Evolutionary conservation across 192 early-diverging fungal genomes (phyloP).

Genomic region (Coemansia sp.): DNA sequence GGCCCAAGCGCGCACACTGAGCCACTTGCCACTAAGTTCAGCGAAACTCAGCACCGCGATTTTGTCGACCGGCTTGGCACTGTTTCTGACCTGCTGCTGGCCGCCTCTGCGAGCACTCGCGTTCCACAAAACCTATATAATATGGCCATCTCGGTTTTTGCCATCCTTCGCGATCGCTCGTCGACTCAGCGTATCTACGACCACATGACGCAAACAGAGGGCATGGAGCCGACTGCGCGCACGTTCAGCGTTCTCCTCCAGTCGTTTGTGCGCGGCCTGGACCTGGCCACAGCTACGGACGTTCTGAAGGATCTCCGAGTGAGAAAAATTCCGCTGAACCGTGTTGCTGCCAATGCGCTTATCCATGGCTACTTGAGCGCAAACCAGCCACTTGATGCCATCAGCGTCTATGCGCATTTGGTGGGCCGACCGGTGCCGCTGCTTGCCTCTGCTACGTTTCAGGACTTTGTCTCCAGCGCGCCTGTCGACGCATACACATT

Average conservation of each 20-base stretch:
- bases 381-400: constrained; percentile 6
- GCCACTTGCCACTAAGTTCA: not conserved
- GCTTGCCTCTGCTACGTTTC: constrained; percentile 2
- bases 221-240: constrained; percentile 31
- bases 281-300: constrained; percentile 6
- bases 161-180: constrained; percentile 21
- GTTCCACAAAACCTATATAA: constrained; percentile 39
- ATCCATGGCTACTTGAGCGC: constrained; percentile 26
- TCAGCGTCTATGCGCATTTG: constrained; percentile 32
- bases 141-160: constrained; percentile 38
- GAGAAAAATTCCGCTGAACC: constrained; percentile 12
- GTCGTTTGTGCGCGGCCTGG: constrained; percentile 27
- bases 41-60: not conserved
- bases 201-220: constrained; percentile 17
- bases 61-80: constrained; percentile 7
- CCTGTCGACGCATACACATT: constrained; percentile 26
- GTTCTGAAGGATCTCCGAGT: constrained; percentile 14
- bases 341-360: constrained; percentile 24
- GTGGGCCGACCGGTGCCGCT: constrained; percentile 40
- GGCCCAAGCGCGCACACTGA: not conserved
- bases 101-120: not conserved
- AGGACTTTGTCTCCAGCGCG: constrained; percentile 13
- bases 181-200: constrained; percentile 30
- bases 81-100: constrained; percentile 8
- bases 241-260: constrained; percentile 37